Evolutionary conservation across 176 grass and related monocot genomes (phyloP).

Genomic region (Ampelocalamus luodianensis): DNA sequence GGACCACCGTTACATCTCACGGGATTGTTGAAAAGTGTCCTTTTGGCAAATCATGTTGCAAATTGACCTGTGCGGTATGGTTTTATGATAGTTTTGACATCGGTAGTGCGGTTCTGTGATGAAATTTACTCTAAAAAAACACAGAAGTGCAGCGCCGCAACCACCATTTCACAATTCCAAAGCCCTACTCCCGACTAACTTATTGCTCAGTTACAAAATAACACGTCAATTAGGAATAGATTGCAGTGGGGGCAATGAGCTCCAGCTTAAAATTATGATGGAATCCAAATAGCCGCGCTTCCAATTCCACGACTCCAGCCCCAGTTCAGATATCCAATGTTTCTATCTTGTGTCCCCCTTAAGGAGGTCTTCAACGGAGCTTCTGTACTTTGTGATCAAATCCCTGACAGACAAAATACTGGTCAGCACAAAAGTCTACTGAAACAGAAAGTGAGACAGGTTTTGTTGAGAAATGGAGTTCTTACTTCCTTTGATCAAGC

Average conservation of each 20-base stretch:
- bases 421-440: neutral
- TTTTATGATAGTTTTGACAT: no score
- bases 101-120: no score
- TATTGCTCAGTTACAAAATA: neutral
- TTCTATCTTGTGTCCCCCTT: conserved; percentile 46
- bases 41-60: no score
- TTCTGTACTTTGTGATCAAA: conserved; percentile 50
- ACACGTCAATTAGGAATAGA: neutral
- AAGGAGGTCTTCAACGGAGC: conserved; percentile 47
- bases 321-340: neutral
- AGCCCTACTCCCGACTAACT: neutral
- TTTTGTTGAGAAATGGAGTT: neutral
- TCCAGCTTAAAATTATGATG: neutral
- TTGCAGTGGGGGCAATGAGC: neutral
- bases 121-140: neutral
- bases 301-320: neutral
- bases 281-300: neutral
- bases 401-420: conserved; percentile 40
- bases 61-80: no score
- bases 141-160: neutral
- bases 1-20: no score
- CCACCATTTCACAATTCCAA: neutral
- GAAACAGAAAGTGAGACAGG: neutral
- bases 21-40: no score
- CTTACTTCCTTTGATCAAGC: conserved; percentile 61